Base-by-base conservation (phyloP, 805 yeast genomes). In the Ogataea sp. region DNA sequence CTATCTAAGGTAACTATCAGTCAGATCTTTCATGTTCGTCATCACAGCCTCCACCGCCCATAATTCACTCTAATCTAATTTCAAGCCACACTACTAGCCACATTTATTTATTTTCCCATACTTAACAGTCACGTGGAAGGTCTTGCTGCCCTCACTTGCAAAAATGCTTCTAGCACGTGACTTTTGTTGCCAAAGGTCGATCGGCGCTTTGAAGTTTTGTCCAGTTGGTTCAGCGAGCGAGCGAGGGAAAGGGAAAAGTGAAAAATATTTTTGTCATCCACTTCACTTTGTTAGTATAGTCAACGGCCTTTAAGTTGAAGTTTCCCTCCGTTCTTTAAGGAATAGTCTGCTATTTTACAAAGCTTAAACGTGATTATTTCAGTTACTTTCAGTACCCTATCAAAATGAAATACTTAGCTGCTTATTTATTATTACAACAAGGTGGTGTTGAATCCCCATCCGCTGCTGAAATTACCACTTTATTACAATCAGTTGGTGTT, bases 381-480 rank as follows among this genome's bases (percentile, higher is more conserved):
- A 39, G 38, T 28, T 32, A 30, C 13, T 14, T 26, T 5, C 6
- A 17, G 10, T n/a, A 30, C 10, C 6, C 20, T 7, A 28, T 6
- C 8, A 50, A 44, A 52, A 62, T 88, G 97, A 93, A 88, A 85
- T 90, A 90, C 82, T 83, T 93, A 75, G 98, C 98, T 75, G 97
- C 98, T 72, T 93, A 93, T 80, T 83, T 93, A 73, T 83, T 90
- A 75, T 81, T 93, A 73, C 88, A 83, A 75, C 88, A 93, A 70
- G 96, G 96, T 72, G 98, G 97, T 69, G 81, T 80, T 77, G 68
- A 88, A 67, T 64, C 93, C 61, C 97, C 98, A 73, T 75, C 95
- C 57, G 94, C 95, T 59, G 80, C 83, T 64, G 90, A 87, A 70
- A 78, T 93, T 78, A 73, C 85, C 71, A 61, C 82, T 57, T 83